Evolutionary conservation across 495 filamentous ascomycete species (phyloP), one percentile per base, ranked within the genome.

Genomic region (Podospora fimiseda): DNA sequence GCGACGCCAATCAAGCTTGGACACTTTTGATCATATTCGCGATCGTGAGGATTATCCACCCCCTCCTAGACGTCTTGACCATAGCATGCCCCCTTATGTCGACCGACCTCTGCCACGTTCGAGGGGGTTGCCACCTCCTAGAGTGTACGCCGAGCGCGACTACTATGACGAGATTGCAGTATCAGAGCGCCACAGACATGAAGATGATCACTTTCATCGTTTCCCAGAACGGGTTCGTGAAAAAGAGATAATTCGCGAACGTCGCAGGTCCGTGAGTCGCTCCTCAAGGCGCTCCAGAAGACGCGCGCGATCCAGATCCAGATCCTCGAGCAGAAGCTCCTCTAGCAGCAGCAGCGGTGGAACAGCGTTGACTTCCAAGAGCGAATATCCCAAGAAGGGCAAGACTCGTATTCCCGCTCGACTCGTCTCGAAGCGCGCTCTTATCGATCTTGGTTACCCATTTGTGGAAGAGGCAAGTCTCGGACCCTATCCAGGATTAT

Each of bases 391-490:
- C 15, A 89, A 89, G 67, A 88, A 85, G 63, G 90, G 90, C 53
- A 93, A 90, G 76, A 95, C 90, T 9, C 78, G 85, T 48, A 88
- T 96, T 68, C 90, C 90, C 0, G 78, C 78, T 36, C 78, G 83
- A 38, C 75, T 94, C 51, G 85, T 90, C 37, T 83, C 85, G 60
- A 81, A 84, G 65, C 74, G 80, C 57, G 90, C 88, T 13, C 78
- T 96, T 47, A 81, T 89, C 53, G 87, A 93, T 43, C 72, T 91
- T 20, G 87, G 88, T 9, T 95, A 94, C 72, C 88, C 90, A 1
- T 95, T 82, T 62, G 77, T 87, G 43, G 87, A 93, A 74, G 90
- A 95, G 73, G 88, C 92, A 71, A 41, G 76, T 45, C 36, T 3
- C 20, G 8, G 11, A 1, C 27, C 2, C 7, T 23, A 0, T 9